These are phyloP conservation scores for Gynostemma pentaphyllum DNA, from an alignment of 306 rosid genomes.

Conservation along the genomic window DNA sequence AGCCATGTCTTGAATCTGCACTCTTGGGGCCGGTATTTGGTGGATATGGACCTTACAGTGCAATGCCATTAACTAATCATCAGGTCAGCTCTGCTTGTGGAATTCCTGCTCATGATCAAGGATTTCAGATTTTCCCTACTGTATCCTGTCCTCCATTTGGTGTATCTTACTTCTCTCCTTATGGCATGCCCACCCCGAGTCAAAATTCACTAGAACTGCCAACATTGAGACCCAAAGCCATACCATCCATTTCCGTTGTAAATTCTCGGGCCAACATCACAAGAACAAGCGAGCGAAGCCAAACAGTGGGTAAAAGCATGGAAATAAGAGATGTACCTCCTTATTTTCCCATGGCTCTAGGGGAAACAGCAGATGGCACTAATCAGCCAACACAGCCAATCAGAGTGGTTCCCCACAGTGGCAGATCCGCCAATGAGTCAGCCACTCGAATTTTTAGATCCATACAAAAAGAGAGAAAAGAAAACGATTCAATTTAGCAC, in stretches of 20 bases:
- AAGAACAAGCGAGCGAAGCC: too few species aligned
- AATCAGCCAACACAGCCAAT: constrained; percentile 39
- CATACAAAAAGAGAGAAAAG: constrained; percentile 77
- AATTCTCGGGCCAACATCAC: too few species aligned
- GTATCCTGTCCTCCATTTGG: constrained; percentile 26
- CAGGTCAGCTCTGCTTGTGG: constrained; percentile 43
- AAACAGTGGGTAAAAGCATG: too few species aligned
- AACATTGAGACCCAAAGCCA: too few species aligned
- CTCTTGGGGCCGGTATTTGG: too few species aligned
- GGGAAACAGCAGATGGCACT: constrained; percentile 25
- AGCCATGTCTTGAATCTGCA: constrained; percentile 70
- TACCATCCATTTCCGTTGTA: too few species aligned
- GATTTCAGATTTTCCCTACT: constrained; percentile 31
- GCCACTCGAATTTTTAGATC: constrained; percentile 81
- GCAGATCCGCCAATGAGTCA: constrained; percentile 64
- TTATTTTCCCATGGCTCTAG: constrained; percentile 19
- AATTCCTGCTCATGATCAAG: constrained; percentile 38
- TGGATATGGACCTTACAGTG: constrained; percentile 46
- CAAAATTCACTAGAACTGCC: too few species aligned
- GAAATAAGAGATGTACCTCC: constrained; percentile 24
- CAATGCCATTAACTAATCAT: constrained; percentile 32
- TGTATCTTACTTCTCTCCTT: too few species aligned
- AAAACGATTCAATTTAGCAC: background rate
- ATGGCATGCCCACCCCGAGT: too few species aligned
- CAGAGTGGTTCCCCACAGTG: constrained; percentile 80